These are phyloP conservation scores for Aspergillus bombycis DNA, from an alignment of 2,329 filamentous ascomycete species.

Conservation along the genomic window DNA sequence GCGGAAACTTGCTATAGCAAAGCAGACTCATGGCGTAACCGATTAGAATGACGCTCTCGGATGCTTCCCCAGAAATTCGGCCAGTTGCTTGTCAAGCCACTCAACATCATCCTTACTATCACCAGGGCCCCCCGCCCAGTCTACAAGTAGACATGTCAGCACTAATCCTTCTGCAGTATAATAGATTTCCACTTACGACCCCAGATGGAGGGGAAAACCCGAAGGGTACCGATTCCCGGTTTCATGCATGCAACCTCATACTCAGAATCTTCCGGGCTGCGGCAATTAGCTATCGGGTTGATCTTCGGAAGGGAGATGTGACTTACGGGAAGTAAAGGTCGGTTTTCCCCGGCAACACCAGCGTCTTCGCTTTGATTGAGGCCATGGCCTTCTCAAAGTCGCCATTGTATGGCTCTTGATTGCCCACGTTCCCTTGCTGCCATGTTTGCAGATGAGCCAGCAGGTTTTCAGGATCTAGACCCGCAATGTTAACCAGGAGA, in stretches of 20 bases:
- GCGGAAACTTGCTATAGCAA: background rate
- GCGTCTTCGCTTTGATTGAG: conserved; percentile 70
- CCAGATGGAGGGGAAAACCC: conserved; percentile 65
- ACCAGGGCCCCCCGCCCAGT: conserved; percentile 70
- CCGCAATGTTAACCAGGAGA: background rate
- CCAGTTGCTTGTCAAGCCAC: conserved; percentile 69
- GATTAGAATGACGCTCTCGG: background rate
- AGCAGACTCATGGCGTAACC: background rate
- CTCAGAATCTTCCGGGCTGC: conserved; percentile 73
- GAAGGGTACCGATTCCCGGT: conserved; percentile 59
- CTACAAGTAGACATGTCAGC: conserved; percentile 29
- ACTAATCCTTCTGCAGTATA: background rate
- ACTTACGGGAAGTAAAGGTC: conserved; percentile 77
- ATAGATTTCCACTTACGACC: conserved; percentile 53
- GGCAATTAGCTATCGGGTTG: conserved; percentile 11
- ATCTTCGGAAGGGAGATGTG: background rate
- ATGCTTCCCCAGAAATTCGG: conserved; percentile 51
- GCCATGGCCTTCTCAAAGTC: conserved; percentile 68
- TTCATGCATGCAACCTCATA: conserved; percentile 70
- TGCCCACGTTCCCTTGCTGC: conserved; percentile 73
- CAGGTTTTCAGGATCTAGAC: conserved; percentile 70
- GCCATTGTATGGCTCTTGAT: conserved; percentile 69
- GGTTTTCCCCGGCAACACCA: conserved; percentile 72
- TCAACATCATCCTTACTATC: conserved; percentile 70
- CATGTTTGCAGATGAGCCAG: conserved; percentile 77